Evolutionary conservation across 2,329 filamentous ascomycete genomes (phyloP).

Genomic region (Exophiala lecanii-corni): DNA sequence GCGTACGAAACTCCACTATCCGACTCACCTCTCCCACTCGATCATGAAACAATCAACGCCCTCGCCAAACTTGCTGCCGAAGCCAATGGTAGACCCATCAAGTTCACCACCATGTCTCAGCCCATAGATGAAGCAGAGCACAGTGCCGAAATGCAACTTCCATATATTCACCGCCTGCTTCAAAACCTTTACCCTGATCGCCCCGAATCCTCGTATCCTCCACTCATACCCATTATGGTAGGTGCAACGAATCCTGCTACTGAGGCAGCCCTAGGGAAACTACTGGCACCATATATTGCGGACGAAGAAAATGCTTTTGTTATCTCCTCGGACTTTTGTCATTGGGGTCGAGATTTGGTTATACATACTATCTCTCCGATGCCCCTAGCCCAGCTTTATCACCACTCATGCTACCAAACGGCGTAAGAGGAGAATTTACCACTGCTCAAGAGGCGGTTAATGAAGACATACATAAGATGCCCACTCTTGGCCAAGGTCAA

Average conservation of each 20-base stretch:
- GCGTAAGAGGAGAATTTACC: slow-evolving; percentile 22
- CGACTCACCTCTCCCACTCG: slow-evolving; percentile 40
- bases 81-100: slow-evolving; percentile 23
- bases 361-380: slow-evolving; percentile 68
- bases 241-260: slow-evolving; percentile 64
- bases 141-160: slow-evolving; percentile 93
- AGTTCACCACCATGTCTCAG: slow-evolving; percentile 54
- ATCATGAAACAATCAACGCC: slow-evolving; percentile 39
- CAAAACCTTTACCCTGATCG: slow-evolving; percentile 49
- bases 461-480: slow-evolving; percentile 27
- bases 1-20: slow-evolving; percentile 43
- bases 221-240: slow-evolving; percentile 78
- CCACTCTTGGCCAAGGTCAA: slow-evolving; percentile 21
- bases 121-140: slow-evolving; percentile 76
- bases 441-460: slow-evolving; percentile 24
- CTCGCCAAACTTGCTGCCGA: slow-evolving; percentile 33
- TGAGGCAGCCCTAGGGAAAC: slow-evolving; percentile 63
- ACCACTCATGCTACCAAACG: slow-evolving; percentile 36
- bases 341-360: slow-evolving; percentile 87
- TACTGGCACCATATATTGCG: slow-evolving; percentile 73
- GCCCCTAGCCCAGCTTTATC: slow-evolving; percentile 40
- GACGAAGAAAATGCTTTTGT: slow-evolving; percentile 73
- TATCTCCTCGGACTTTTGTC: slow-evolving; percentile 92
- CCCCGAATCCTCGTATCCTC: slow-evolving; percentile 57
- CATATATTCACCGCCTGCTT: slow-evolving; percentile 80